These are phyloP conservation scores for Penicillium psychrosexuale DNA, from an alignment of 2,329 filamentous ascomycete species.

Conservation along the genomic window DNA sequence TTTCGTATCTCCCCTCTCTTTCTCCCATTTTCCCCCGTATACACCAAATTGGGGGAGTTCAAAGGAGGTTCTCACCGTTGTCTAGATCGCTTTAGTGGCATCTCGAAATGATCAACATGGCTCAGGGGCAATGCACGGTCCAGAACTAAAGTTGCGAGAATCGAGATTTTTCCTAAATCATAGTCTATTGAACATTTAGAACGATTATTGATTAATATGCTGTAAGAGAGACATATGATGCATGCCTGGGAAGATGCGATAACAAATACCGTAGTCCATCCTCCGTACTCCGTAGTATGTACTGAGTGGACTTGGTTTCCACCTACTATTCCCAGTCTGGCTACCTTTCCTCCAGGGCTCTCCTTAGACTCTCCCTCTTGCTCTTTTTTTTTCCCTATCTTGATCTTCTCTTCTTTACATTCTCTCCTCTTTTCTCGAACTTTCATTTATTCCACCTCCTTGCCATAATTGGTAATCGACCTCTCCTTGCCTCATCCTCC, in stretches of 20 bases:
- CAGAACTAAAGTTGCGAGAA: not conserved
- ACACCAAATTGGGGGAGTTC: not conserved
- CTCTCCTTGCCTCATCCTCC: not conserved
- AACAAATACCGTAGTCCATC: not conserved
- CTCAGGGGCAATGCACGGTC: conserved; percentile 11
- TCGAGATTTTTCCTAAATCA: not conserved
- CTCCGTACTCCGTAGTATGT: not conserved
- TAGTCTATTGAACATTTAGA: not conserved
- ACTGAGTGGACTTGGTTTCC: not conserved
- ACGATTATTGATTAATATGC: conserved; percentile 5
- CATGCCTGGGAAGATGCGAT: not conserved
- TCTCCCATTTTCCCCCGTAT: not conserved
- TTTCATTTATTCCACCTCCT: not conserved
- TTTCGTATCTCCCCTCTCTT: not conserved
- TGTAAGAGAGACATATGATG: not conserved
- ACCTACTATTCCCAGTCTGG: not conserved
- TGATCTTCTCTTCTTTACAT: not conserved
- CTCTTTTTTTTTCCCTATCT: not conserved
- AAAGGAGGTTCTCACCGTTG: not conserved
- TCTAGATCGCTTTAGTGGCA: conserved; percentile 1
- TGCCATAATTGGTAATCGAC: not conserved
- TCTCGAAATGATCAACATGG: conserved; percentile 6
- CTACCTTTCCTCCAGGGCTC: not conserved
- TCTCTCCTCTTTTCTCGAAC: not conserved
- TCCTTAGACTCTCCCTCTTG: not conserved